Evolutionary conservation across 2,329 filamentous ascomycete species (phyloP).

Genomic region (Immersiporthe knoxdaviesiana): DNA sequence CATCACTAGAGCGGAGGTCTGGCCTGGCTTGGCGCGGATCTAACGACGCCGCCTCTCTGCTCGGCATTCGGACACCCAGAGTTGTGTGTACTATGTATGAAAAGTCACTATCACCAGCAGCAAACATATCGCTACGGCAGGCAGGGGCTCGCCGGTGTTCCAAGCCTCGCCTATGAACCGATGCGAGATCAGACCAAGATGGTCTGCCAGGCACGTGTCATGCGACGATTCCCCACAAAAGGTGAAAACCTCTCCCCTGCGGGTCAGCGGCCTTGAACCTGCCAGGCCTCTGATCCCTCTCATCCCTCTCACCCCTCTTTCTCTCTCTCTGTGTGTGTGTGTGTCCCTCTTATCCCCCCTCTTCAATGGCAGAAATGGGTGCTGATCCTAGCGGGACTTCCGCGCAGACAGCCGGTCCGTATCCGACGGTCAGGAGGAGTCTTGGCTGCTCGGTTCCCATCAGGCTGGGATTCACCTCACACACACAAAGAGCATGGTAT

Average conservation of each 20-base stretch:
- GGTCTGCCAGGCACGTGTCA: conserved; percentile 26
- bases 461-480: neutral
- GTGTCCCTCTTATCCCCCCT: no score
- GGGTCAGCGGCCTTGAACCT: conserved; percentile 5
- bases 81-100: no score
- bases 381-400: conserved; percentile 2
- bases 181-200: conserved; percentile 22
- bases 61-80: neutral
- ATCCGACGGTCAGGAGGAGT: neutral
- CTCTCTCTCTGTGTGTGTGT: neutral
- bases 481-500: neutral
- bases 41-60: neutral
- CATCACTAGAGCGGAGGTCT: neutral
- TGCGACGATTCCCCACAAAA: conserved; percentile 29
- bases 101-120: neutral
- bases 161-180: conserved; percentile 5
- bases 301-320: neutral
- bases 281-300: neutral
- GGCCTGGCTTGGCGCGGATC: neutral
- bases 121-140: neutral
- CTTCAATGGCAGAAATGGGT: neutral
- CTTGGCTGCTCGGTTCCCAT: neutral
- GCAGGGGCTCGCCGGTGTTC: conserved; percentile 6
- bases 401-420: neutral
- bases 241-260: conserved; percentile 13